Conservation (phyloP, 2,329 filamentous ascomycete genomes). For the Gnomoniopsis smithogilvyi region DNA sequence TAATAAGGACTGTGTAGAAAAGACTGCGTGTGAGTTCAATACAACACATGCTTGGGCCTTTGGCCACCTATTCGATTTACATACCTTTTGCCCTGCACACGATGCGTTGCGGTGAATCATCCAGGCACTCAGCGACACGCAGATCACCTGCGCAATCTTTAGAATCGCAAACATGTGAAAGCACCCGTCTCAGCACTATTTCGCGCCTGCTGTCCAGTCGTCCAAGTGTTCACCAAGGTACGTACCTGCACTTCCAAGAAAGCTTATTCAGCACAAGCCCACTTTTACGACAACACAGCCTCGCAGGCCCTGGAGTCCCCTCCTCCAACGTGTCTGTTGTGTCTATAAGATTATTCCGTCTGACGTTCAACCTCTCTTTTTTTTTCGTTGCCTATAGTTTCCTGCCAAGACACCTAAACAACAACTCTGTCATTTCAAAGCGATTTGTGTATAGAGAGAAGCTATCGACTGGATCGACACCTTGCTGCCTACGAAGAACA, state of each 20-base stretch:
- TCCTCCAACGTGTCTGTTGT: neutral
- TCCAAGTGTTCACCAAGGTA: neutral
- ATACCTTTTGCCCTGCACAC: neutral
- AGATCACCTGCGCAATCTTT: no score
- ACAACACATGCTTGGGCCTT: neutral
- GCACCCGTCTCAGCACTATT: neutral
- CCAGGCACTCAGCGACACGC: neutral
- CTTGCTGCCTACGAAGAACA: no score
- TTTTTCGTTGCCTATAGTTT: neutral
- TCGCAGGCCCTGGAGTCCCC: neutral
- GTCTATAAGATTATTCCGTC: neutral
- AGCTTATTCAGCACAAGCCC: conserved; percentile 10
- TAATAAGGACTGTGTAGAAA: neutral
- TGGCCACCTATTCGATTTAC: neutral
- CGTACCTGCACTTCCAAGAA: neutral
- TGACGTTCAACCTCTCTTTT: neutral
- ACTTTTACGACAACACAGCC: conserved; percentile 1
- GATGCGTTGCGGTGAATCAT: neutral
- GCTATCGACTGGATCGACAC: neutral
- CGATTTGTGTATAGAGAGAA: neutral
- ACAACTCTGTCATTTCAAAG: neutral
- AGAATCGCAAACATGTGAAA: neutral
- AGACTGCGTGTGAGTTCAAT: neutral
- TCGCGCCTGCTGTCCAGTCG: neutral
- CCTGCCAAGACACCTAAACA: neutral